Conservation (phyloP, 2,329 filamentous ascomycete species). For the Cercospora citrullina region DNA sequence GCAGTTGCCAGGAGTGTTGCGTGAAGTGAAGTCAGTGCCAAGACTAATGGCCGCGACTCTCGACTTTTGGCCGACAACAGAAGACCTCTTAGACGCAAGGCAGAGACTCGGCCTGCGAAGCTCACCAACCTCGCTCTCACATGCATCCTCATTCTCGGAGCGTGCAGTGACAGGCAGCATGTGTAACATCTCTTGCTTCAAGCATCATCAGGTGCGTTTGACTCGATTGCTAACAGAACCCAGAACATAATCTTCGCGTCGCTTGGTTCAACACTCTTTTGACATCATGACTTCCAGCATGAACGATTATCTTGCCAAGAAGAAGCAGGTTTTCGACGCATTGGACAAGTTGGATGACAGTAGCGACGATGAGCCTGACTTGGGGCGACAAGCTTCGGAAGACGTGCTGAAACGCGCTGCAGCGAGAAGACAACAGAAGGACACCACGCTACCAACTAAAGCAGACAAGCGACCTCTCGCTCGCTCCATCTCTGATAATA, state of each 20-base stretch:
- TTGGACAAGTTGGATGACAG: slow-evolving; percentile 29
- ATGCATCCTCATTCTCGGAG: background rate
- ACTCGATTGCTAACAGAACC: background rate
- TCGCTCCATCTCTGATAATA: slow-evolving; percentile 32
- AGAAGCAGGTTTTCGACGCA: slow-evolving; percentile 29
- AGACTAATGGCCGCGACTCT: background rate
- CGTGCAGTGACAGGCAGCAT: background rate
- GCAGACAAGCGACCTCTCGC: slow-evolving; percentile 17
- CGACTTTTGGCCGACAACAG: background rate
- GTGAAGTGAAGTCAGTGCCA: too few species aligned
- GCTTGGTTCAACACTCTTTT: background rate
- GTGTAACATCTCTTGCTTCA: background rate
- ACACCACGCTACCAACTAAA: background rate
- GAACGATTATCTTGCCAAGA: slow-evolving; percentile 17
- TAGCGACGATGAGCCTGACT: slow-evolving; percentile 26
- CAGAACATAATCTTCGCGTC: background rate
- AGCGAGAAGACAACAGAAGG: slow-evolving; percentile 3
- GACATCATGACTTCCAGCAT: slow-evolving; percentile 4
- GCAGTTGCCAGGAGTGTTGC: too few species aligned
- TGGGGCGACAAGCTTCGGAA: slow-evolving; percentile 28
- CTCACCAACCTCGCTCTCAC: background rate
- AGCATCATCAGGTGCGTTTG: background rate
- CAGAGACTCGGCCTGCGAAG: background rate
- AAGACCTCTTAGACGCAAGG: background rate
- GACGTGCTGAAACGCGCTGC: slow-evolving; percentile 15